Evolutionary conservation across 2,329 filamentous ascomycete genomes (phyloP), one percentile per base, ranked within the genome.

Genomic region (Boeremia lycopersici): DNA sequence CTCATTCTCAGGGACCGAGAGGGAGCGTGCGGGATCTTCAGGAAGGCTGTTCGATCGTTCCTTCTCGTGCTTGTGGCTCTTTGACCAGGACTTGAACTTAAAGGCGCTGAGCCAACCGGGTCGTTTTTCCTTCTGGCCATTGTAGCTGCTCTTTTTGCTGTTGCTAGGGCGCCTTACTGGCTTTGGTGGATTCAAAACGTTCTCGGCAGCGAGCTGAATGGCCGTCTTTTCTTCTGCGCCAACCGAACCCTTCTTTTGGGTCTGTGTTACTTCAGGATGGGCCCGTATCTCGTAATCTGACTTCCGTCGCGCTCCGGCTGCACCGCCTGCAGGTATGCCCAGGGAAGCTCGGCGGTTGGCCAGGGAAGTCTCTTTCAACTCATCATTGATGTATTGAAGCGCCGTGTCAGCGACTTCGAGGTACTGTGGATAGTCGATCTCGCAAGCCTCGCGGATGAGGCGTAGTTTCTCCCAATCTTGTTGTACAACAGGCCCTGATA

Each of bases 371-470:
- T 69, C 72, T 35, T 63, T 61, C 23, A 74, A 51, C 56, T 74
- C 72, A 13, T 73, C 65, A 31, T 67, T 72, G 52, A 81, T 74
- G 56, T 81, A 77, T 48, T 75, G 73, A 47, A 81, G 62, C 1
- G 78, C 79, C 30, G 68, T 69, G 47, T 78, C 72, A 8, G 73
- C 73, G 7, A 77, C 77, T 4, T 72, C 68, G 12, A 77, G 64
- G 55, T 80, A 80, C 54, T 78, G 74, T 5, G 78, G 78, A 49
- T 80, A 80, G 41, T 78, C 73, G 5, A 64, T 61, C 33, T 68
- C 64, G 48, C 76, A 78, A 5, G 76, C 74, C 53, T 79, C 76
- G n/a, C 73, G 67, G 29, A 81, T 73, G 7, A 81, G 67, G 15
- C 69, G 63, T n/a, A 81, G 62, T 62, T 80, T 80, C 35, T 72